Base-by-base conservation (phyloP, 2,329 filamentous ascomycete genomes). In the Chaetomiaceae sp. region DNA sequence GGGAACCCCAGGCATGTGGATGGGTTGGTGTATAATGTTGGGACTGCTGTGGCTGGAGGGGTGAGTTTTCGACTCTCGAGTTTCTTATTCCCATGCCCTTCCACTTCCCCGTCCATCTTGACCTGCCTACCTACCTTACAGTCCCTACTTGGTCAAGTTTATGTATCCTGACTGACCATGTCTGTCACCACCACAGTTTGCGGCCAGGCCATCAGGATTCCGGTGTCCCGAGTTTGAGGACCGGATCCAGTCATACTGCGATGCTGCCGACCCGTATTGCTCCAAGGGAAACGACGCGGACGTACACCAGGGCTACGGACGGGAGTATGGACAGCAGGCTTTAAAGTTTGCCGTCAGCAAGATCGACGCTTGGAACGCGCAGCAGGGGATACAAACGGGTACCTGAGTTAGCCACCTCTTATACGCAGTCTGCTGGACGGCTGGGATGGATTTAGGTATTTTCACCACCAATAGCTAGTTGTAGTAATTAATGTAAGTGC, bases 251-350 rank as follows among this genome's bases (percentile, higher is more conserved):
- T 77, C 76, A 2, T 83, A 83, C 68, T 84, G 80, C 63, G 80
- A 84, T 59, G 67, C 74, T 5, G 63, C 73, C 0, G 80, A 84
- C 57, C 79, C 79, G 0, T 83, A 82, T 66, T 84, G 80, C 68
- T 80, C 77, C 61, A 81, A 75, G 39, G 80, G 80, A 16, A 78
- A 68, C 50, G 69, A 79, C 49, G 67, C 70, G 3, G 71, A 69
- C 31, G 73, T 74, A 3, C 81, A 83, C 60, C 75, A 82, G 62
- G 73, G 75, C 1, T 84, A 84, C 55, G 78, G 77, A 2, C 68
- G 63, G 48, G 73, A 75, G 54, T 83, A 83, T 57, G 81, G 80
- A 2, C 66, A 70, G 30, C 70, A 74, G 40, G 80, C 80, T n/a
- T 62, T 83, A 31, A 59, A 67, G 13, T 84, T 83, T 58, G 75